Percentiles rank a stretch among this genome's conserved stretches.
Conservation (phyloP, 345 rosid species). For the Salix brachista region DNA sequence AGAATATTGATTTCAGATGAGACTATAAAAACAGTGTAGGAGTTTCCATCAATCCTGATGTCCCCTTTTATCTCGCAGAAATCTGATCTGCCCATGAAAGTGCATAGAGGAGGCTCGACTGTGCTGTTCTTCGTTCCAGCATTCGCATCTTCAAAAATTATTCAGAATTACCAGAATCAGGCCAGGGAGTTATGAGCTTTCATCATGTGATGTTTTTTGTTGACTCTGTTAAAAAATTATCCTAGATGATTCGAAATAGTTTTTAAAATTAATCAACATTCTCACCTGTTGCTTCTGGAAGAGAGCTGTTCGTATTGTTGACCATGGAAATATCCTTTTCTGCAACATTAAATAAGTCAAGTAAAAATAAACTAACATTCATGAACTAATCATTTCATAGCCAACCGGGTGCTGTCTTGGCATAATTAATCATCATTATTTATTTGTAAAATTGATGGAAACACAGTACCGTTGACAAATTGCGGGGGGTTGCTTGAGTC, state of each 20-base stretch:
- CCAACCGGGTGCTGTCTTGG: not conserved
- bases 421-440: not conserved
- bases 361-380: not conserved
- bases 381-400: not conserved
- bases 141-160: constrained; percentile 7
- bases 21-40: constrained; percentile 37
- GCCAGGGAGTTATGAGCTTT: not conserved
- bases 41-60: constrained; percentile 49
- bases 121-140: constrained; percentile 10
- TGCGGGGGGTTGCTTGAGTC: not conserved
- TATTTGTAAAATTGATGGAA: not conserved
- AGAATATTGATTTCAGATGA: constrained; percentile 16
- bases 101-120: constrained; percentile 37
- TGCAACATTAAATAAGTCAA: not conserved
- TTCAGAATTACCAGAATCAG: not conserved
- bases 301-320: constrained; percentile 28
- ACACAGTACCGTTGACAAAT: not conserved
- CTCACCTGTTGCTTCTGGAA: not conserved
- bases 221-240: not conserved
- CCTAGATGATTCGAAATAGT: not conserved
- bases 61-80: constrained; percentile 55
- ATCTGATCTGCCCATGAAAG: constrained; percentile 46
- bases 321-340: not conserved
- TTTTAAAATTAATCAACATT: too few relatives aligned
- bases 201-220: not conserved